Base-by-base conservation (phyloP, 371 early-diverging fungal species). In the Apophysomyces sp. region DNA sequence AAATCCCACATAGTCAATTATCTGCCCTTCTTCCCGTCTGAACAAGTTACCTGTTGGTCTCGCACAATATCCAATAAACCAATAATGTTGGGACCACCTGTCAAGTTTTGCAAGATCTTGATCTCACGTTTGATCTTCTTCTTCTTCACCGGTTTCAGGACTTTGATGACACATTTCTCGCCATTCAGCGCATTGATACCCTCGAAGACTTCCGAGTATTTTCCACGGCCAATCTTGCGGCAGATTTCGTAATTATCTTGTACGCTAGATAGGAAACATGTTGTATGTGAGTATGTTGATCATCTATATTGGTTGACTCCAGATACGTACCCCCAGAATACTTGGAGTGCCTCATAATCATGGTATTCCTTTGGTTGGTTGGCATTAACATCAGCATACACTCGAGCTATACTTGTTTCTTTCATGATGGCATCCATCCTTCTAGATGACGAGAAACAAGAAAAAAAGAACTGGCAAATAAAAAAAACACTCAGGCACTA, bases 101-200 rank as follows among this genome's bases (percentile, higher is more conserved):
- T 86, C 52, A 99, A 83, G 79, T 96, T 97, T 77, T 99, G 98
- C 64, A 99, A 86, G 58, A 99, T 98, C 76, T 96, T 95, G 74
- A 99, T 95, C 78, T 99, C 99, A 69, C 99, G 87, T 86, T 97
- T 98, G 73, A 99, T 99, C 88, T 99, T 99, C 89, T 97, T 97
- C 90, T 96, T 96, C 86, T 96, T 95, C 61, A 99, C 96, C 8
- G 99, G 99, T 84, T 99, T 99, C 59, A 99, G 83, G 9, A 99
- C 99, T 82, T 99, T 99, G 86, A 99, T 99, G 66, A 99, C 96
- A 76, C 96, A 94, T 69, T 93, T 88, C 63, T 89, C 81, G 63
- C 85, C 75, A 72, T 86, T 87, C 52, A 80, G 77, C 36, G 93
- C 79, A 76, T 94, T 94, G 64, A 94, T 77, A n/a, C 99, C 99